These are phyloP conservation scores for Kuraishia cidri DNA, from an alignment of 805 yeast species.

Conservation along the genomic window DNA sequence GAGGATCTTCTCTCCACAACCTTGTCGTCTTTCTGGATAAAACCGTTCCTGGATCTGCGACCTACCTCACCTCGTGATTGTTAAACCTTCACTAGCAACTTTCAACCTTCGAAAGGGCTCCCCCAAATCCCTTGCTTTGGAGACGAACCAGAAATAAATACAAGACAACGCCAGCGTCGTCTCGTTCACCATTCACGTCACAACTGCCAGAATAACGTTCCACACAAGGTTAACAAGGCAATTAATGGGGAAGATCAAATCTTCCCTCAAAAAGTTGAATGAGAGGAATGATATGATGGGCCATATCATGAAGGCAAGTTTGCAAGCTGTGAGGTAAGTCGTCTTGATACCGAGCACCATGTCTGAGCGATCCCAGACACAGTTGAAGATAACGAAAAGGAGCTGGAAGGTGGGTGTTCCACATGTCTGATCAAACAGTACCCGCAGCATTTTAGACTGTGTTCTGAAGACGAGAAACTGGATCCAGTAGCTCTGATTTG, in stretches of 20 bases:
- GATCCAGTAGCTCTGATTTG: slow-evolving; percentile 33
- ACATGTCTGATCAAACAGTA: slow-evolving; percentile 41
- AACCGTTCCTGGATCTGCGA: no score
- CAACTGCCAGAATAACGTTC: slow-evolving; percentile 40
- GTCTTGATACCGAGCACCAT: slow-evolving; percentile 20
- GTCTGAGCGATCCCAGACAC: slow-evolving; percentile 46
- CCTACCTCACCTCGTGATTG: no score
- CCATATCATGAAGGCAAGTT: slow-evolving; percentile 48
- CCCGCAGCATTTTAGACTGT: slow-evolving; percentile 28
- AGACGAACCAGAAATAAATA: no score
- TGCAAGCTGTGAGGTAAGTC: slow-evolving; percentile 36
- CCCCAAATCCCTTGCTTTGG: no score
- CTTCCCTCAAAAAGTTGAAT: slow-evolving; percentile 37
- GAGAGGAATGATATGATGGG: slow-evolving; percentile 44
- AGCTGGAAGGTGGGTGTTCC: slow-evolving; percentile 51
- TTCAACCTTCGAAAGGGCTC: no score
- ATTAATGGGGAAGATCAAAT: slow-evolving; percentile 48
- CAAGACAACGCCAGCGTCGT: no score
- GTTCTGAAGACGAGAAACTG: slow-evolving; percentile 24
- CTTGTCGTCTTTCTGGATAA: no score
- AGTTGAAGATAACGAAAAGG: slow-evolving; percentile 34
- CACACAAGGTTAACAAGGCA: slow-evolving; percentile 49
- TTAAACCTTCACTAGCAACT: no score
- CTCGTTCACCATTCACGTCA: no score
- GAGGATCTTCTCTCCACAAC: no score